phyloP scores from a whole-genome alignment of 1,139 yeast species.

The Suhomyces yuchorum region DNA sequence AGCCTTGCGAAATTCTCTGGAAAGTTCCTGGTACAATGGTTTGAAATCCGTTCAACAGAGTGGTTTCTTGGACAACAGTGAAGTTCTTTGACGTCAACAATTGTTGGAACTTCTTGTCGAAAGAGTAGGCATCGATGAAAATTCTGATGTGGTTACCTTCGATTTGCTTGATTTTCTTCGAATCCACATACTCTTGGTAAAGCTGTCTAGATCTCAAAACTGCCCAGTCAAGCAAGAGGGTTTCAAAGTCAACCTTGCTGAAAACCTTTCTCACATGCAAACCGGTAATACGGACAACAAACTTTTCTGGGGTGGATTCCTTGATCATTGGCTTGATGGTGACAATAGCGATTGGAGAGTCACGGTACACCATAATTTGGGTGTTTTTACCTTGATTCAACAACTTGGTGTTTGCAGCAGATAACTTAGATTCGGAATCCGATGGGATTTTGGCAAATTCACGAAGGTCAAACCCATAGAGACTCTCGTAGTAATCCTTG shows the following conservation, averaged over 20 bases:
- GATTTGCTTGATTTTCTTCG: slow-evolving; percentile 23
- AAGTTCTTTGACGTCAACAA: slow-evolving; percentile 35
- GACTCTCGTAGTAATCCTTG: slow-evolving; percentile 34
- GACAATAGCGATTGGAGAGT: slow-evolving; percentile 65
- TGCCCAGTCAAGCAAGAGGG: slow-evolving; percentile 64
- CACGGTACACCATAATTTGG: slow-evolving; percentile 59
- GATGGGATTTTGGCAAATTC: slow-evolving; percentile 42
- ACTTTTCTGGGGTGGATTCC: slow-evolving; percentile 36
- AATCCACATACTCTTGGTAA: slow-evolving; percentile 31
- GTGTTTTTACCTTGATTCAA: slow-evolving; percentile 47
- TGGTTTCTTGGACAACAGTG: slow-evolving; percentile 22
- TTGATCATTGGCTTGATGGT: slow-evolving; percentile 44
- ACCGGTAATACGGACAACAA: slow-evolving; percentile 55
- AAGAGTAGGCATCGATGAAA: slow-evolving; percentile 50
- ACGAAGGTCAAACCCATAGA: slow-evolving; percentile 58
- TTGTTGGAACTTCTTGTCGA: slow-evolving; percentile 44
- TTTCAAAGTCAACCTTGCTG: slow-evolving; percentile 59
- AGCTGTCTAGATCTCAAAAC: slow-evolving; percentile 49
- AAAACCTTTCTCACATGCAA: slow-evolving; percentile 69
- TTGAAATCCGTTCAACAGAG: slow-evolving; percentile 34
- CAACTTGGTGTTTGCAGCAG: slow-evolving; percentile 30
- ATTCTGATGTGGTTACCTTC: slow-evolving; percentile 39
- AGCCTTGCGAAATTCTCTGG: slow-evolving; percentile 25
- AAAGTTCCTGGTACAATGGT: slow-evolving; percentile 17
- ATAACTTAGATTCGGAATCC: slow-evolving; percentile 15